Percentiles rank a stretch among this genome's conserved stretches.
phyloP scores from a whole-genome alignment of 768 basidiomycete species.

The Rhodotorula kratochvilovae region DNA sequence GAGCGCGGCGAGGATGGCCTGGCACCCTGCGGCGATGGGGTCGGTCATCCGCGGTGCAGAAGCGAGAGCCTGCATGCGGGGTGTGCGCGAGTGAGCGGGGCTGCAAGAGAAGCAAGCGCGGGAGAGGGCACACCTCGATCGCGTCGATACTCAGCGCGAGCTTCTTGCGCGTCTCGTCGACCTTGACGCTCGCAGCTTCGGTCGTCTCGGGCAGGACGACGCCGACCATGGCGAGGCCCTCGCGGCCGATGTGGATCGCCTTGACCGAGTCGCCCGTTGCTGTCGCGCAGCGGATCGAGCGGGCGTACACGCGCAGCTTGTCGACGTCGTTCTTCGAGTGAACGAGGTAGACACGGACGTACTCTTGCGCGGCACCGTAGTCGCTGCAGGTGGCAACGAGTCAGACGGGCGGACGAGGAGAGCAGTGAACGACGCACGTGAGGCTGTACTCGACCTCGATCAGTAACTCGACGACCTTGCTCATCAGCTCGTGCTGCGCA shows the following conservation, averaged over 20 bases:
- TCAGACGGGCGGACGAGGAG: background rate
- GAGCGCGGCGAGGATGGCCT: constrained; percentile 24
- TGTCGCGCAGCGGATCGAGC: constrained; percentile 27
- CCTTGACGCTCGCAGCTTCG: background rate
- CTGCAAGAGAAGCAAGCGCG: no score
- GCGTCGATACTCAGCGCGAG: background rate
- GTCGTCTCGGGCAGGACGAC: constrained; percentile 6
- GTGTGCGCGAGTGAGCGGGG: background rate
- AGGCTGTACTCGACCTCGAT: constrained; percentile 34
- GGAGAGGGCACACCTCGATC: constrained; percentile 22
- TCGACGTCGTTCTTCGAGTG: constrained; percentile 21
- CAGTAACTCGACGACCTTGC: constrained; percentile 24
- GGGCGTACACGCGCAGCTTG: constrained; percentile 27
- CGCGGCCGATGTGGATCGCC: constrained; percentile 27
- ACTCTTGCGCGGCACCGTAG: constrained; percentile 32
- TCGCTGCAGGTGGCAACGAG: constrained; percentile 1
- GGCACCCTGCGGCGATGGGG: constrained; percentile 13
- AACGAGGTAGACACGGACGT: constrained; percentile 22
- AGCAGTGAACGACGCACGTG: constrained; percentile 14
- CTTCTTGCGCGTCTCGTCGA: background rate
- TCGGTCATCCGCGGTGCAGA: background rate
- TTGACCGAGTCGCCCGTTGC: constrained; percentile 17
- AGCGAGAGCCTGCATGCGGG: background rate
- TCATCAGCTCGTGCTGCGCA: constrained; percentile 20
- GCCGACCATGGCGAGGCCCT: constrained; percentile 26